Evolutionary conservation across 1,284 basidiomycete species (phyloP), one percentile per base, ranked within the genome.

Genomic region (Malassezia dermatis): DNA sequence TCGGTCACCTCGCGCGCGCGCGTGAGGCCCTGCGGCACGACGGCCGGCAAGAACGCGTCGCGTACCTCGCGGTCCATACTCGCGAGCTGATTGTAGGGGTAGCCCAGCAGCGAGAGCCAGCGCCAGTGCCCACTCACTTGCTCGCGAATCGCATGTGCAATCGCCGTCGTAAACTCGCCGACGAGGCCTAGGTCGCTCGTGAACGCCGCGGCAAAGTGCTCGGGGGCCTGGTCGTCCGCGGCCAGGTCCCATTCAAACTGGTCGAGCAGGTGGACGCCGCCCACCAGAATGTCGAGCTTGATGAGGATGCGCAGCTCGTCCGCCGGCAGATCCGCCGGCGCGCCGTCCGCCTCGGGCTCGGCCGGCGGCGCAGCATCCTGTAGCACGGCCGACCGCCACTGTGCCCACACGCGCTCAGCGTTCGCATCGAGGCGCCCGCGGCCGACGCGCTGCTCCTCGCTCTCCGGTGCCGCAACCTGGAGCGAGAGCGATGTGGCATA

Each of bases 221-320:
- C 94, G 0, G 93, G 89, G 1, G 86, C 85, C 45, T 80, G 78
- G 31, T 81, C 79, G 62, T 85, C 86, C 48, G 61, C 60, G 67
- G 85, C 84, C 42, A 96, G 78, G 75, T 98, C 93, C 94, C 94
- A 99, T 75, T 99, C 94, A 71, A 99, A 94, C 69, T 91, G 88
- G 77, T 99, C 94, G 51, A 90, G 85, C 26, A 99, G 81, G 75
- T 94, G 91, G 78, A 91, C 84, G 17, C 85, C 84, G 28, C 90
- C 91, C 51, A 91, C 86, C 48, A 90, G 89, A 75, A 99, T 89
- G 76, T 99, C 94, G 59, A 99, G 81, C 87, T 88, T 91, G 79
- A 95, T 84, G 54, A 89, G 73, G 63, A 95, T 87, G 53, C 93
- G 80, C 80, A 94, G 82, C 71, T 95, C 91, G 35, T 53, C 51